Evolutionary conservation across 257 asterid genomes (phyloP).

Genomic region (Paulownia fortunei): DNA sequence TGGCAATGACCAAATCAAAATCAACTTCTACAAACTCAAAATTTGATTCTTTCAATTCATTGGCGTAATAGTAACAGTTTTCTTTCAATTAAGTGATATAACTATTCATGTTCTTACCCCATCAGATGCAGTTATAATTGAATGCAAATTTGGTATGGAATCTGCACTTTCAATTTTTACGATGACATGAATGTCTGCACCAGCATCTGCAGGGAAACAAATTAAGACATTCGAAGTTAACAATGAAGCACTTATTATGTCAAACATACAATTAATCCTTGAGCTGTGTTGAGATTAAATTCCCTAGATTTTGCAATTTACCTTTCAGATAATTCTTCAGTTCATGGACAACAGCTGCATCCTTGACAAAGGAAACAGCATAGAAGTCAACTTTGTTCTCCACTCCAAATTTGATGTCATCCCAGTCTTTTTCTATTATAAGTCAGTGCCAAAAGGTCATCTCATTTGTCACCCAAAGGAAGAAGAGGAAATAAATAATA

Average conservation of each 20-base stretch:
- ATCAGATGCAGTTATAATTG: slow-evolving; percentile 94
- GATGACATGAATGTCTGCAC: slow-evolving; percentile 90
- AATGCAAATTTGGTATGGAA: slow-evolving; percentile 86
- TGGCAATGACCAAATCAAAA: not conserved
- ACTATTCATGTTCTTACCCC: slow-evolving; percentile 63
- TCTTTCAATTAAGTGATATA: slow-evolving; percentile 7
- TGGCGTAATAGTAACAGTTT: not conserved
- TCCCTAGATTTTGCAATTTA: slow-evolving; percentile 29
- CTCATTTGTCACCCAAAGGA: slow-evolving; percentile 22
- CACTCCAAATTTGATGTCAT: slow-evolving; percentile 92
- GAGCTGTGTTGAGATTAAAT: not conserved
- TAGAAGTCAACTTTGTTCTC: slow-evolving; percentile 87
- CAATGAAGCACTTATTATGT: slow-evolving; percentile 9
- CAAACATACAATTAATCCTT: slow-evolving; percentile 5
- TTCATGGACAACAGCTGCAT: slow-evolving; percentile 93
- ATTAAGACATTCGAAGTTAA: not conserved
- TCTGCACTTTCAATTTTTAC: slow-evolving; percentile 98
- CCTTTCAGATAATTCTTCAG: slow-evolving; percentile 85
- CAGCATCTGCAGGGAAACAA: slow-evolving; percentile 50
- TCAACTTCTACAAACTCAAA: slow-evolving; percentile 1
- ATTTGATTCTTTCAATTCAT: too few relatives aligned
- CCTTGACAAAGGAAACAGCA: slow-evolving; percentile 95
- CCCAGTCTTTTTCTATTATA: slow-evolving; percentile 89
- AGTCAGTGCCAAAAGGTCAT: slow-evolving; percentile 30
- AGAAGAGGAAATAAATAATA: slow-evolving; percentile 6